These are phyloP conservation scores for Holtermannia corniformis DNA, from an alignment of 768 basidiomycete species.

Conservation along the genomic window DNA sequence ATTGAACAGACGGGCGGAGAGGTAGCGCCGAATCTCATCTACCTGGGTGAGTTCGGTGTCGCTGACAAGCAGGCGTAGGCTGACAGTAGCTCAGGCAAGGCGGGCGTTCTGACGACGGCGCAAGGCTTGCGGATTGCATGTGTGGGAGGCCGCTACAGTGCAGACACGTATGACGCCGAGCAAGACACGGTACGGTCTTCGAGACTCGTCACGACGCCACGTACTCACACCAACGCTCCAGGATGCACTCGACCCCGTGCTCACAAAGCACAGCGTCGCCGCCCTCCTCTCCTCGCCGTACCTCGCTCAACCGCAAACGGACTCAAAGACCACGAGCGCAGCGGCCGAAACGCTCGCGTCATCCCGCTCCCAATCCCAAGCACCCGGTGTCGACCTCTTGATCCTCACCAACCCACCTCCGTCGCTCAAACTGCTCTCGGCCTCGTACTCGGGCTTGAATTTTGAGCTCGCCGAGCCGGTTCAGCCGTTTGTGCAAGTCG, in stretches of 20 bases:
- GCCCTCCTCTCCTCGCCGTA: constrained; percentile 41
- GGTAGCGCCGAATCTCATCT: constrained; percentile 69
- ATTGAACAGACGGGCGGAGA: constrained; percentile 69
- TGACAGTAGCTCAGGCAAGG: constrained; percentile 59
- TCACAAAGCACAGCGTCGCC: constrained; percentile 14
- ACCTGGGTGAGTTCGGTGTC: constrained; percentile 58
- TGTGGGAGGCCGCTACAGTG: constrained; percentile 66
- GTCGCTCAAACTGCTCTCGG: constrained; percentile 49
- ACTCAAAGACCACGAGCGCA: constrained; percentile 49
- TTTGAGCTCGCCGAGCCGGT: constrained; percentile 57
- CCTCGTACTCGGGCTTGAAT: constrained; percentile 42
- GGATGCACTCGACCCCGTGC: constrained; percentile 16
- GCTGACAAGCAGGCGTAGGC: background rate
- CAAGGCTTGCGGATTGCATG: constrained; percentile 73
- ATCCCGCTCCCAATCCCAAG: constrained; percentile 62
- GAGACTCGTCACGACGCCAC: background rate
- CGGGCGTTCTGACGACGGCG: constrained; percentile 65
- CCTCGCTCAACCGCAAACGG: constrained; percentile 6
- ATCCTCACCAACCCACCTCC: constrained; percentile 59
- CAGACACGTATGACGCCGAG: constrained; percentile 40
- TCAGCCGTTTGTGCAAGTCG: constrained; percentile 32
- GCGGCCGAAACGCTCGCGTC: constrained; percentile 56
- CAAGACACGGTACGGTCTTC: constrained; percentile 30
- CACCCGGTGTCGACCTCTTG: constrained; percentile 53
- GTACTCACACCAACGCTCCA: constrained; percentile 1